Conservation (phyloP, 129 eudicot species). For the Tagetes erecta region DNA sequence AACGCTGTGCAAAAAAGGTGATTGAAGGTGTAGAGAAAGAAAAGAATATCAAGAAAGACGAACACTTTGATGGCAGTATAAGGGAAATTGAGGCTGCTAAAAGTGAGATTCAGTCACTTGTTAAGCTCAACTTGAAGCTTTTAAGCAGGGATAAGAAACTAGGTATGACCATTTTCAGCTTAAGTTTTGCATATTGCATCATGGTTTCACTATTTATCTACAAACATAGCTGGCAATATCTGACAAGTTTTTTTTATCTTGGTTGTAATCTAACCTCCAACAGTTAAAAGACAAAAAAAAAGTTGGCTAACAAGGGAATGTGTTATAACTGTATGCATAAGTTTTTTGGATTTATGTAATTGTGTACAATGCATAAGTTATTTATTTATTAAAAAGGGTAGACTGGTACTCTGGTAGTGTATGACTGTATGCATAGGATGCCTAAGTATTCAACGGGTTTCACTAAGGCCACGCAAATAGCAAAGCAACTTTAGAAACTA, state of each 20-base stretch:
- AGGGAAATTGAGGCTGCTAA: slow-evolving; percentile 48
- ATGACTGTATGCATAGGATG: background rate
- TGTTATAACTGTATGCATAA: background rate
- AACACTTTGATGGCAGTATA: slow-evolving; percentile 23
- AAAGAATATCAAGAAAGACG: slow-evolving; percentile 23
- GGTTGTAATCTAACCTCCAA: background rate
- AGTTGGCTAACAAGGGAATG: background rate
- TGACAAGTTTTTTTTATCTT: background rate
- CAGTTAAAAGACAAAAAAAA: background rate
- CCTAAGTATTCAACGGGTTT: background rate
- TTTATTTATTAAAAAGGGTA: background rate
- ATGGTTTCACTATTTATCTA: slow-evolving; percentile 2
- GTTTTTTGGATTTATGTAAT: background rate
- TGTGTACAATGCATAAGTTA: background rate
- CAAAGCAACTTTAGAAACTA: background rate
- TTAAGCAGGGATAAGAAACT: slow-evolving; percentile 53
- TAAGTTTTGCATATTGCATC: background rate
- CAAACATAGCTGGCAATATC: background rate
- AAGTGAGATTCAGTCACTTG: slow-evolving; percentile 86
- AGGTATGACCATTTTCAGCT: slow-evolving; percentile 45
- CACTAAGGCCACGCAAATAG: background rate
- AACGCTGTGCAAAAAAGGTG: slow-evolving; percentile 26
- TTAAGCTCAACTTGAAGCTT: slow-evolving; percentile 84
- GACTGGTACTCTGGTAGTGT: no score
- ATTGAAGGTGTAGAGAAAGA: slow-evolving; percentile 19